A percentile compares a stretch with the other conserved stretches of the same genome.
phyloP scores from a whole-genome alignment of 345 rosid genomes.

The Gossypium stocksii region DNA sequence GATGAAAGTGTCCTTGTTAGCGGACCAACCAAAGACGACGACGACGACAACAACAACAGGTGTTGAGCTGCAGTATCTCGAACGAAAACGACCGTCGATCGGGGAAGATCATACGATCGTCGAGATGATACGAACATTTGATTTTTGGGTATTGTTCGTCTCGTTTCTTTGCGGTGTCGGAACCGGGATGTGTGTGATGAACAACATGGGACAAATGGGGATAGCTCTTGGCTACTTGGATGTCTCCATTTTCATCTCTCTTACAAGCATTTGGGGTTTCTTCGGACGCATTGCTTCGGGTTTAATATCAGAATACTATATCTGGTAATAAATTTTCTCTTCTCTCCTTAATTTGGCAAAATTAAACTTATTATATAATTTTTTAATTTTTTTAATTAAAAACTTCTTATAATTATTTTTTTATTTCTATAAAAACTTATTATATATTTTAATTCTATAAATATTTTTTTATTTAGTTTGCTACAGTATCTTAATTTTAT shows the following conservation, averaged over 20 bases:
- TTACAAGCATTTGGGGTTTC: slow-evolving; percentile 63
- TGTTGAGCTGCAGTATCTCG: slow-evolving; percentile 13
- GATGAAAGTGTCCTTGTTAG: slow-evolving; percentile 37
- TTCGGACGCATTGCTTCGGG: slow-evolving; percentile 56
- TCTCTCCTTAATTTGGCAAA: neutral
- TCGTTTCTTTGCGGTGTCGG: slow-evolving; percentile 59
- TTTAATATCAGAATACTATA: slow-evolving; percentile 37
- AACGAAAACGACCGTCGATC: slow-evolving; percentile 27
- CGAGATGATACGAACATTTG: slow-evolving; percentile 36
- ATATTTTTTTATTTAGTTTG: no score
- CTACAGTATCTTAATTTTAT: no score
- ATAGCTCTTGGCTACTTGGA: slow-evolving; percentile 50
- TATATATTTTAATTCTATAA: no score
- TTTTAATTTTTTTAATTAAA: no score
- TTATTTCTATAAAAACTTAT: no score
- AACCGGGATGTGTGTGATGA: slow-evolving; percentile 50
- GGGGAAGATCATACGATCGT: slow-evolving; percentile 55
- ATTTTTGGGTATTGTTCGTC: slow-evolving; percentile 55
- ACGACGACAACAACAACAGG: neutral
- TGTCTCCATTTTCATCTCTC: slow-evolving; percentile 47
- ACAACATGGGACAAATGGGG: slow-evolving; percentile 67
- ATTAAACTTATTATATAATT: no score
- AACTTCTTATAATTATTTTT: no score
- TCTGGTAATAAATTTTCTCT: slow-evolving; percentile 29
- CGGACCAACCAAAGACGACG: slow-evolving; percentile 3